phyloP scores from a whole-genome alignment of 257 asterid species.

The Ligustrum vulgare region DNA sequence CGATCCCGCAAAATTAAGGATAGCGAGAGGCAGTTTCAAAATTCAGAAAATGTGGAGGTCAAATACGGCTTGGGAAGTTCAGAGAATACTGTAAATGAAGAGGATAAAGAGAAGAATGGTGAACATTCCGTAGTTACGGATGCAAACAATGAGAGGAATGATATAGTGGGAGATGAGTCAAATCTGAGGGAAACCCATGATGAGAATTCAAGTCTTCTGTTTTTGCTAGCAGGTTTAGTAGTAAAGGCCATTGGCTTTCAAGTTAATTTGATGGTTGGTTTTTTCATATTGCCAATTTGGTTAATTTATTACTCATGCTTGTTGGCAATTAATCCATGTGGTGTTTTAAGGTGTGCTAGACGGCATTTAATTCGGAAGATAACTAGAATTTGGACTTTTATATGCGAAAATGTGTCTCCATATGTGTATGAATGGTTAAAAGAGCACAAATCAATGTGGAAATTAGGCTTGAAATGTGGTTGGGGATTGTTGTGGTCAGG shows the following conservation, averaged over 20 bases:
- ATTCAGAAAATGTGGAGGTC: conserved; percentile 18
- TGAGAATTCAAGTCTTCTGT: conserved; percentile 38
- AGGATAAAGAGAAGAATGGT: conserved; percentile 24
- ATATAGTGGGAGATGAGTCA: conserved; percentile 35
- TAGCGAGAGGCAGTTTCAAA: conserved; percentile 27
- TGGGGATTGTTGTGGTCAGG: conserved; percentile 93
- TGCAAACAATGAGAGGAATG: conserved; percentile 19
- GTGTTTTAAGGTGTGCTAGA: conserved; percentile 41
- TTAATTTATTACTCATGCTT: conserved; percentile 47
- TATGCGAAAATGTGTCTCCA: conserved; percentile 31
- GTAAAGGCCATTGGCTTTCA: conserved; percentile 61
- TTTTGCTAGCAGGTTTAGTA: conserved; percentile 41
- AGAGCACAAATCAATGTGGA: conserved; percentile 62
- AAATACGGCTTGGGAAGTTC: conserved; percentile 25
- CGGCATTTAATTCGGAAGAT: conserved; percentile 31
- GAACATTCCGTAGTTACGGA: conserved; percentile 35
- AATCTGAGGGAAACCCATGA: conserved; percentile 37
- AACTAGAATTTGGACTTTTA: conserved; percentile 34
- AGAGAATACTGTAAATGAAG: conserved; percentile 21
- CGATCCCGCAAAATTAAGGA: conserved; percentile 33
- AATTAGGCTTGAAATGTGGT: conserved; percentile 63
- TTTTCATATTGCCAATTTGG: conserved; percentile 49
- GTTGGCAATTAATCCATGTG: conserved; percentile 69
- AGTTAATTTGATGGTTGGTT: conserved; percentile 42
- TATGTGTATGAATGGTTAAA: conserved; percentile 54